Evolutionary conservation across 306 rosid genomes (phyloP), one percentile per base, ranked within the genome.

Genomic region (Spatholobus suberectus): DNA sequence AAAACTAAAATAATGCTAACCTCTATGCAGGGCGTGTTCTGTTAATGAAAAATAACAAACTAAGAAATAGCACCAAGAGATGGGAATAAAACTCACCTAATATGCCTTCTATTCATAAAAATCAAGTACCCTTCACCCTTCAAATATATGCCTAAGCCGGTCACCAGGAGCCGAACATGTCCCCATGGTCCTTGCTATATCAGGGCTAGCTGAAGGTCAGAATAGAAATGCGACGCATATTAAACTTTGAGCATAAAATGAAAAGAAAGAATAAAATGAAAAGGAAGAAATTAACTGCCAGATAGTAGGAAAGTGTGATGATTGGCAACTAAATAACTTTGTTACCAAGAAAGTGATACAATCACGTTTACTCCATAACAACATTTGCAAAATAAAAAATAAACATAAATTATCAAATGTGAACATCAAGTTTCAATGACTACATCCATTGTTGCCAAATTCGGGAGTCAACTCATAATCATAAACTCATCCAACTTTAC

Each of bases 121-220:
- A 51, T 49, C 66, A 74, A 2, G 40, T 62, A 21, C 66, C 80
- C 23, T 81, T 81, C 66, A 61, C 68, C 66, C 10, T 75, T 41
- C 52, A 32, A 62, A 46, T 12, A 72, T 37, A 23, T 20, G 41
- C 34, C 80, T 73, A 49, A 62, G 55, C 51, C 1, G 70, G 68
- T 51, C 15, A 10, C 27, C 44, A 11, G 41, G 55, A 54, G 44
- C 65, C 8, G 72, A 68, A 67, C 55, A 66, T 57, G 59, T 18
- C 61, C 32, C 27, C 4, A 17, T 3, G 24, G 29, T 66, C 37
- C 69, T 61, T 20, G 41, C 37, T 61, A 27, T 18, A 65, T 38
- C 59, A 21, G 68, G 20, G 29, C 23, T 3, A 44, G 49, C 81
- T 2, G 68, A 4, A 26, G 34, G 29, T 3, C 21, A 18, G 20